Percentiles rank a stretch among this genome's conserved stretches.
Conservation (phyloP, 306 rosid species). For the Sophora flavescens region DNA sequence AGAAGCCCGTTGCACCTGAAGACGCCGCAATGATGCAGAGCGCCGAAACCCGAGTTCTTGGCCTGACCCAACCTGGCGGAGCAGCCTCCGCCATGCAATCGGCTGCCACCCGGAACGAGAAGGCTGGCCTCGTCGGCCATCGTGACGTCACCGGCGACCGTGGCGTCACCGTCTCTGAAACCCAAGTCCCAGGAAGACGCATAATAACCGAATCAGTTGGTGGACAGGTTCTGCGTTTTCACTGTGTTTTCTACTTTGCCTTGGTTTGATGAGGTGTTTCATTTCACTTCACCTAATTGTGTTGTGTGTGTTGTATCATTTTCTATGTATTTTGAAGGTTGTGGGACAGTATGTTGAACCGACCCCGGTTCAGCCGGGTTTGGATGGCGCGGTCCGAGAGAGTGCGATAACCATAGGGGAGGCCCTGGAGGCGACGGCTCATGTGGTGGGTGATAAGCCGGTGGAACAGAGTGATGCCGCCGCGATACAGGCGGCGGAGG, state of each 20-base stretch:
- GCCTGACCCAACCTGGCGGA: constrained; percentile 67
- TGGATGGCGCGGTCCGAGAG: constrained; percentile 8
- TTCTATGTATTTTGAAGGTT: constrained; percentile 52
- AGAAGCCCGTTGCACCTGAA: constrained; percentile 64
- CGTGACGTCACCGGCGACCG: constrained; percentile 51
- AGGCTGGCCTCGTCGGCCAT: constrained; percentile 60
- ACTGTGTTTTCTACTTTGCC: not conserved
- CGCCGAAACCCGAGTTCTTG: constrained; percentile 64
- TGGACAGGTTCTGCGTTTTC: constrained; percentile 61
- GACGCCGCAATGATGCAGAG: constrained; percentile 92
- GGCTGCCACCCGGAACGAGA: constrained; percentile 67
- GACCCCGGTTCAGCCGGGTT: constrained; percentile 30
- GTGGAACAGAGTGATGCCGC: constrained; percentile 73
- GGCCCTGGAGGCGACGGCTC: constrained; percentile 76
- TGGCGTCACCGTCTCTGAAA: constrained; percentile 70
- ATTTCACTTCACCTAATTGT: not conserved
- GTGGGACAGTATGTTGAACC: constrained; percentile 61
- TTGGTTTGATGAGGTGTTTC: not conserved
- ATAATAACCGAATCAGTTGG: constrained; percentile 71
- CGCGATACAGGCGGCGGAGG: constrained; percentile 80
- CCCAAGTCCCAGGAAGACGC: constrained; percentile 62
- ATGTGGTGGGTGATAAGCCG: constrained; percentile 58
- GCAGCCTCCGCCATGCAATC: constrained; percentile 73
- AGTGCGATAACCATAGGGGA: constrained; percentile 72
- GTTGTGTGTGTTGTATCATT: not conserved